Evolutionary conservation across 2,329 filamentous ascomycete genomes (phyloP), one percentile per base, ranked within the genome.

Genomic region (Dothideomycetes sp.): DNA sequence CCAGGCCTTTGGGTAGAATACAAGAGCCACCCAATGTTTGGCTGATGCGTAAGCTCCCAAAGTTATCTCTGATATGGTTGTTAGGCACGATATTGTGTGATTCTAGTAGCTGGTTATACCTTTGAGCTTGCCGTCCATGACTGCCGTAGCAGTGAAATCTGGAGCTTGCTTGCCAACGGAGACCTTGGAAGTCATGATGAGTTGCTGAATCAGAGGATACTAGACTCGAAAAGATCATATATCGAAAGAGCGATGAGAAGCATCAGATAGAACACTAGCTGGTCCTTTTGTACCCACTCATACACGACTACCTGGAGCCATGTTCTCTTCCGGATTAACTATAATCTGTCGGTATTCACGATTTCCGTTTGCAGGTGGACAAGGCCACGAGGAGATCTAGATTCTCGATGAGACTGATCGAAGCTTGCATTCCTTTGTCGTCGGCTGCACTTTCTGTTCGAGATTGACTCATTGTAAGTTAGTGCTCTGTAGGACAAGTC

Each of bases 1-100:
- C 69, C 77, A 81, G 53, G 78, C 76, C 63, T 78, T 76, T 43
- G 77, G 77, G 59, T 80, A 75, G 67, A 80, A 80, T 49, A 75
- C 71, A 23, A 81, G 73, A 51, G 80, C 66, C 45, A 80, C 70
- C 77, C 77, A 72, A 63, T 70, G 64, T 45, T 67, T 65, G 1
- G 54, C 51, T 30, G 48, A 35, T 4, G 52, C 53, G 41, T 57
- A 59, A 7, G 50, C 45, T 24, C 47, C 46, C 18, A 59, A 47
- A 7, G 53, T 49, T 29, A 57, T 46, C n/a, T 56, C 54, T 57
- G 39, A 3, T 17, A 13, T 24, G 9, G 12, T 17, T n/a, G 37
- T 45, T 25, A 46, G 43, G 23, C 10, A 12, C 10, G 20, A 15
- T 12, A n/a, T 18, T 10, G 16, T 9, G 22, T n/a, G 15, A 9